Conservation (phyloP, 2,329 filamentous ascomycete species). For the Orbilia javanica region DNA sequence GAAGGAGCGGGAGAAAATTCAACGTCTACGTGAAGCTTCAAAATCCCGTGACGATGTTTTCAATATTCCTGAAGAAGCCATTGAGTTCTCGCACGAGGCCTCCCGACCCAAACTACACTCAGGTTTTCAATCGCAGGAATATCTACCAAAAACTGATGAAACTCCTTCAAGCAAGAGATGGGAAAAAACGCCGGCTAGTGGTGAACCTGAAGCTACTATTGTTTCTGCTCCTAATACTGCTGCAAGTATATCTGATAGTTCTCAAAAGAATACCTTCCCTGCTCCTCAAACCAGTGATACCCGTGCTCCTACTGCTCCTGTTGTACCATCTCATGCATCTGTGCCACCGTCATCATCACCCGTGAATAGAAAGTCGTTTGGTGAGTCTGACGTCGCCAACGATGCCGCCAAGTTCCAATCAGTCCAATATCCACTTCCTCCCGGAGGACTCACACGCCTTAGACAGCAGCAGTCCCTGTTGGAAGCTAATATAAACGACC, state of each 20-base stretch:
- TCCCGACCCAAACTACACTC: slow-evolving; percentile 45
- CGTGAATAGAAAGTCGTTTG: slow-evolving; percentile 56
- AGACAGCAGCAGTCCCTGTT: slow-evolving; percentile 50
- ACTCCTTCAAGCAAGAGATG: slow-evolving; percentile 36
- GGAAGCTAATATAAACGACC: slow-evolving; percentile 50
- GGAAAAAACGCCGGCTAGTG: slow-evolving; percentile 34
- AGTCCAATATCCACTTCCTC: slow-evolving; percentile 49
- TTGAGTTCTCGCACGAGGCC: slow-evolving; percentile 49
- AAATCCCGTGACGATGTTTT: slow-evolving; percentile 55
- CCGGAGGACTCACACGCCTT: slow-evolving; percentile 50
- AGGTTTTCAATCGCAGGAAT: slow-evolving; percentile 44
- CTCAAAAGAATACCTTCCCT: slow-evolving; percentile 58
- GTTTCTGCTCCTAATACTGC: slow-evolving; percentile 57
- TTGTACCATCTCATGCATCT: slow-evolving; percentile 55
- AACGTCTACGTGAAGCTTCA: slow-evolving; percentile 48
- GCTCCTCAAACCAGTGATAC: slow-evolving; percentile 55
- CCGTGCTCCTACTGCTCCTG: slow-evolving; percentile 48
- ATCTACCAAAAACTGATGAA: slow-evolving; percentile 27
- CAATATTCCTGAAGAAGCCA: slow-evolving; percentile 55
- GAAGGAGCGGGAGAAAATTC: slow-evolving; percentile 70
- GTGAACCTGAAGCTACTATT: slow-evolving; percentile 54
- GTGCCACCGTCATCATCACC: slow-evolving; percentile 45
- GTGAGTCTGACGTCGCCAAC: slow-evolving; percentile 46
- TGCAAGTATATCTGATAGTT: slow-evolving; percentile 58
- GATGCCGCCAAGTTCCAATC: slow-evolving; percentile 34